Evolutionary conservation across 2,329 filamentous ascomycete genomes (phyloP).

Genomic region (Apiospora marii): DNA sequence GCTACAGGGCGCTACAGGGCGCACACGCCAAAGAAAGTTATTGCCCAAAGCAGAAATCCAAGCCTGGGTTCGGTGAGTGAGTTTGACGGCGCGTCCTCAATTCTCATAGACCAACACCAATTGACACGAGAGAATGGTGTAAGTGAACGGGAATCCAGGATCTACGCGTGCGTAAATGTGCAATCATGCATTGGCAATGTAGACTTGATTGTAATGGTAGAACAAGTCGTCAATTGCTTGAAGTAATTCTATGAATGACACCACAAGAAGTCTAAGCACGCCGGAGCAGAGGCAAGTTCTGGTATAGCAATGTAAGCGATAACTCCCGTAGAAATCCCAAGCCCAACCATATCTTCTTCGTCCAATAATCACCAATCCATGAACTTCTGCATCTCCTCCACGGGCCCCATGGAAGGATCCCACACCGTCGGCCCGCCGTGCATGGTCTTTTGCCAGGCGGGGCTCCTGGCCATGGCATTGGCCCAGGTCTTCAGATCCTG

Average conservation of each 20-base stretch:
- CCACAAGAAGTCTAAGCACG: too few relatives aligned
- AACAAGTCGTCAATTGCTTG: too few relatives aligned
- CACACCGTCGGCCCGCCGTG: conserved; percentile 30
- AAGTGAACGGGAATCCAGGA: too few relatives aligned
- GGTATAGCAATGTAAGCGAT: not conserved
- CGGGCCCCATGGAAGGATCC: conserved; percentile 28
- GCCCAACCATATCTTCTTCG: not conserved
- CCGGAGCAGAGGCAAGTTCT: too few relatives aligned
- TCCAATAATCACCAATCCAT: conserved; percentile 23
- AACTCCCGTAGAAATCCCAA: not conserved
- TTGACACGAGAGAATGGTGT: not conserved
- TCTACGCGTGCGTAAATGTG: too few relatives aligned
- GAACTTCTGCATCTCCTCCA: conserved; percentile 28
- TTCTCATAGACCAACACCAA: not conserved
- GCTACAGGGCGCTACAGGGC: not conserved
- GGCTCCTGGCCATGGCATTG: conserved; percentile 9
- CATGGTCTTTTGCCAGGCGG: conserved; percentile 28
- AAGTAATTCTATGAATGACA: too few relatives aligned
- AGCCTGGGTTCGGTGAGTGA: not conserved
- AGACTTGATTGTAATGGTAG: too few relatives aligned
- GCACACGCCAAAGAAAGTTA: not conserved
- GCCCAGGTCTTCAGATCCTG: conserved; percentile 29
- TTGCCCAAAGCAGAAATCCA: not conserved
- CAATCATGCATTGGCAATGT: too few relatives aligned
- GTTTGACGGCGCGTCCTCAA: not conserved